Base-by-base conservation (phyloP, 2,329 filamentous ascomycete genomes). In the Myriangium duriaei region DNA sequence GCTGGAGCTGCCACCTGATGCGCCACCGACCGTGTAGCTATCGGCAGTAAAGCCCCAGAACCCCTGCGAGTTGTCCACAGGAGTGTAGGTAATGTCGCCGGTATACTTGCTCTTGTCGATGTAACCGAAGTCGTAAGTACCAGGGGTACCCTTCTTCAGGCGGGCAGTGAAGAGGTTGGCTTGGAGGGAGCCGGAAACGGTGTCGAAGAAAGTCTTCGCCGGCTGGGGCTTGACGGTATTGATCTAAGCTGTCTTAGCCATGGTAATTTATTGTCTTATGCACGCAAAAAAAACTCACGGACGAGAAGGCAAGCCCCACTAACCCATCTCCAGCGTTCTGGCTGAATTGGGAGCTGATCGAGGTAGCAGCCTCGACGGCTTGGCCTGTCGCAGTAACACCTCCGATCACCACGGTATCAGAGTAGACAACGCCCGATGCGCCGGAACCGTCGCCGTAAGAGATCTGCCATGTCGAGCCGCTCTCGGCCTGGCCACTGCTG, bases 41-140 rank as follows among this genome's bases (percentile, higher is more conserved):
- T 62, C 61, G 7, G 71, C 60, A 12, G 61, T 67, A 54, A 81
- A 71, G 40, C 67, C 58, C 78, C 78, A 82, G 62, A 70, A 79
- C 3, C 74, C 71, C 42, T 79, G 65, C 13, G 64, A 62, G 39
- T 51, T 67, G 51, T 78, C 65, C 19, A 78, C 67, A 4, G 60
- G 49, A 16, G 67, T 57, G 51, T 76, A 81, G 37, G 63, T 60
- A 46, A 81, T 67, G 42, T 44, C 41, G 5, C 75, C 76, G 0
- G 59, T 71, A 59, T 76, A 75, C 52, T 76, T 72, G 49, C 55
- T 56, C 7, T 77, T 52, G 49, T 83, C 79, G 50, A 84, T 78
- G 55, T 66, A 79, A 13, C 80, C 80, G 46, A 84, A 83, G 1
- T 79, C 83, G 60, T 79, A 84, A 61, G 81, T 84, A 0, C 56